Evolutionary conservation across 768 basidiomycete species (phyloP), one percentile per base, ranked within the genome.

Genomic region (Pisolithus marmoratus): DNA sequence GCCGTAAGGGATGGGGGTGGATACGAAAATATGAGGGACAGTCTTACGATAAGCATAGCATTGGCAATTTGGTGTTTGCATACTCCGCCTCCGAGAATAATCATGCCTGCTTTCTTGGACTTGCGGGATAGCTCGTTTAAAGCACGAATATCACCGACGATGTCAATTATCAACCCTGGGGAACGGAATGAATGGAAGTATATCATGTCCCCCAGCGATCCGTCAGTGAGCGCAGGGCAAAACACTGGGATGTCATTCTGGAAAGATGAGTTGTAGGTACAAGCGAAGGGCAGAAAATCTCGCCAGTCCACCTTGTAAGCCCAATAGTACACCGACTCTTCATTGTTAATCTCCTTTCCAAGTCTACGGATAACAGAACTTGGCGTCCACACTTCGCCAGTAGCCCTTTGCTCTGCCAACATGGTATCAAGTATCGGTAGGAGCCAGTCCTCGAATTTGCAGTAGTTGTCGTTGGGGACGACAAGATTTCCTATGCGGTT

Each of bases 21-120:
- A 47, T 50, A 15, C 45, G 38, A 41, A 41, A 12, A 49, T 19
- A 50, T 54, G 8, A 8, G 41, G 42, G 11, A 22, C 58, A 22
- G n/a, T 37, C 80, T 70, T 69, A 97, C 95, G 64, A 99, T 96
- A 22, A 99, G 74, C 96, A 99, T 97, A 2, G 95, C 94, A 64
- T 99, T 99, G n/a, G 95, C 95, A 51, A 99, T 96, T 65, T 99
- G 96, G 66, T 99, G 96, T 67, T 99, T 99, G 74, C 94, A 98
- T 9, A 99, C 94, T 1, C 96, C 96, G 2, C 96, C 96, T 8
- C 96, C 96, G 12, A 98, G 82, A 49, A 99, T 84, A 59, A 99
- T 92, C 94, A 98, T 98, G 2, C 96, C 96, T 19, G 96, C 96
- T 71, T 92, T 94, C 51, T 82, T 84, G 34, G 94, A 88, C 56